These are phyloP conservation scores for Pyracantha coccinea DNA, from an alignment of 331 rosid species.

Conservation along the genomic window DNA sequence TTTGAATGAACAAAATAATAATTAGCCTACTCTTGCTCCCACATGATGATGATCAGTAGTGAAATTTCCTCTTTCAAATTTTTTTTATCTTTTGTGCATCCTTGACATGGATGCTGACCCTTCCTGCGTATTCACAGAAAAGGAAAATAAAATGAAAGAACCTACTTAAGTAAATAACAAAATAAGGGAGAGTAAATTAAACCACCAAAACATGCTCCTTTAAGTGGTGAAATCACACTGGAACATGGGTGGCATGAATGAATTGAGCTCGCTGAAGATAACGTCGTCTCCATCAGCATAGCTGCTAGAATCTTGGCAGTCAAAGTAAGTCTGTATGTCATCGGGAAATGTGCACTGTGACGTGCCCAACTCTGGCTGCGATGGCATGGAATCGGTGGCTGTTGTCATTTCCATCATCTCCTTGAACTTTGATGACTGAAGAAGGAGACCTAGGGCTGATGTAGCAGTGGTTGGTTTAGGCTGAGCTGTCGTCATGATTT, in stretches of 20 bases:
- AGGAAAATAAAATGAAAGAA: background rate
- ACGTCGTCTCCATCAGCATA: slow-evolving; percentile 22
- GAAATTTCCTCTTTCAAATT: background rate
- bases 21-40: slow-evolving; percentile 2
- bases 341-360: slow-evolving; percentile 23
- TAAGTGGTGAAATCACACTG: slow-evolving; percentile 24
- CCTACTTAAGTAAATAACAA: background rate
- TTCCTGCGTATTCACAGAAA: slow-evolving; percentile 2
- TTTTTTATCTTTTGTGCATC: background rate
- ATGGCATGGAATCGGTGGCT: background rate
- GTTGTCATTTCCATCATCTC: slow-evolving; percentile 45
- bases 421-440: slow-evolving; percentile 40
- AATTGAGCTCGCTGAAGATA: slow-evolving; percentile 33
- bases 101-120: background rate
- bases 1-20: background rate
- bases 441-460: slow-evolving; percentile 38
- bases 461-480: slow-evolving; percentile 26
- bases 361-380: slow-evolving; percentile 2
- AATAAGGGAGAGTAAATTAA: background rate
- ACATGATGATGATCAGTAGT: background rate
- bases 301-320: slow-evolving; percentile 20
- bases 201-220: background rate
- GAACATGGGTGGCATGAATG: slow-evolving; percentile 25
- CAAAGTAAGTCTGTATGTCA: slow-evolving; percentile 31
- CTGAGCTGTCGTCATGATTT: slow-evolving; percentile 4